A percentile compares a stretch with the other conserved stretches of the same genome.
phyloP scores from a whole-genome alignment of 352 stramenopile genomes.

The Aphanomyces invadans region DNA sequence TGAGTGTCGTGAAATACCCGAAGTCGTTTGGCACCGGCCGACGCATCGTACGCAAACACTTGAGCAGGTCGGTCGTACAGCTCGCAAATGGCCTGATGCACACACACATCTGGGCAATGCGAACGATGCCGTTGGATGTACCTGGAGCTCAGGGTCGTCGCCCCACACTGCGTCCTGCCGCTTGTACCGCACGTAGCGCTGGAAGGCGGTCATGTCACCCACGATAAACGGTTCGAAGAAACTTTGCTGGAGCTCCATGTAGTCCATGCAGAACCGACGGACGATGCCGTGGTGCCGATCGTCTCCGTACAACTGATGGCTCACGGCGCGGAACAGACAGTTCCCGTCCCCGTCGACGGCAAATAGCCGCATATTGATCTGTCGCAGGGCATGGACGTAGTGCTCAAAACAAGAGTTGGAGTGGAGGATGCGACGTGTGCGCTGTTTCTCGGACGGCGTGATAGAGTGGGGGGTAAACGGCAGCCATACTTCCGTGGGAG shows the following conservation, averaged over 20 bases:
- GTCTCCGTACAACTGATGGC: constrained; percentile 94
- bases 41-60: constrained; percentile 83
- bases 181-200: constrained; percentile 87
- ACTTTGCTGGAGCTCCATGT: constrained; percentile 91
- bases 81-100: constrained; percentile 77
- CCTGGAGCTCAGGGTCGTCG: constrained; percentile 94
- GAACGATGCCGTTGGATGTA: no score
- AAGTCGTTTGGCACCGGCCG: constrained; percentile 63
- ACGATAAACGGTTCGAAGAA: constrained; percentile 90
- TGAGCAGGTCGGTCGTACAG: constrained; percentile 88
- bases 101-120: no score
- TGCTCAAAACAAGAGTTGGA: constrained; percentile 42
- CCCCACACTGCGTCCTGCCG: constrained; percentile 87
- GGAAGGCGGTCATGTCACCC: constrained; percentile 81
- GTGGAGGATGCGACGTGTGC: background rate
- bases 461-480: background rate
- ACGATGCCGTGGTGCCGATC: constrained; percentile 86
- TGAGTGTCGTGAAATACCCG: constrained; percentile 85
- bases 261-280: constrained; percentile 88
- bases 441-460: background rate
- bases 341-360: constrained; percentile 93
- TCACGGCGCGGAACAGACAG: constrained; percentile 95
- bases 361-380: constrained; percentile 41
- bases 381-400: constrained; percentile 48
- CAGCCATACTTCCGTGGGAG: background rate